Conservation (phyloP, 192 early-diverging fungal genomes). For the Rhizoclosmatium globosum region DNA sequence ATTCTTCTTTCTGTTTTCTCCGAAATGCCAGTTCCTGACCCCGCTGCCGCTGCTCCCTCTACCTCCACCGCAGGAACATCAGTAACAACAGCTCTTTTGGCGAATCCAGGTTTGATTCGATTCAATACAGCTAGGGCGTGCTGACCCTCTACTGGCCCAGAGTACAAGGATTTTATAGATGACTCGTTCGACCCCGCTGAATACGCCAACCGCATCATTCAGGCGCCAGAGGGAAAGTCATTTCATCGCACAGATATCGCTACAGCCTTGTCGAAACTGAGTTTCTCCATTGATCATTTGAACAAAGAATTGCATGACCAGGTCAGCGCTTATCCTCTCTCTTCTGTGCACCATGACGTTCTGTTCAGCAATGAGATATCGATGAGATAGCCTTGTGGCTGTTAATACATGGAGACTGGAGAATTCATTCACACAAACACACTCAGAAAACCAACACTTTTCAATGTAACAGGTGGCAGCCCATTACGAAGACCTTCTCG, state of each 20-base stretch:
- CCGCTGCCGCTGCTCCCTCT: neutral
- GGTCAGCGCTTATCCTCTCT: constrained; percentile 44
- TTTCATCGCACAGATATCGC: constrained; percentile 67
- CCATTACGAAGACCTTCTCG: constrained; percentile 73
- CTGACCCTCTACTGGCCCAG: constrained; percentile 38
- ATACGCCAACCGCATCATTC: constrained; percentile 74
- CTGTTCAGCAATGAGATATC: too few species aligned
- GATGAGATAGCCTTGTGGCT: too few species aligned
- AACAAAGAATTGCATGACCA: constrained; percentile 79
- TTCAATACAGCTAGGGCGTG: too few species aligned
- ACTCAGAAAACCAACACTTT: too few species aligned
- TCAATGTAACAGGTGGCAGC: constrained; percentile 60
- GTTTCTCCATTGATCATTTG: constrained; percentile 76
- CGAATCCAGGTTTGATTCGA: neutral
- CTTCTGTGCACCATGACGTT: too few species aligned
- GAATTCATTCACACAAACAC: too few species aligned
- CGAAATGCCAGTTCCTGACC: neutral
- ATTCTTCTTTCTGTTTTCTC: neutral
- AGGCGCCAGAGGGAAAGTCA: constrained; percentile 57
- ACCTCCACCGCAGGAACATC: neutral
- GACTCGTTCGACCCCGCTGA: constrained; percentile 73
- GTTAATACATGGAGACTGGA: too few species aligned
- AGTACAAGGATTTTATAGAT: constrained; percentile 70
- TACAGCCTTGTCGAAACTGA: constrained; percentile 70
- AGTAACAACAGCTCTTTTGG: neutral